phyloP scores from a whole-genome alignment of 202 grass and related monocot species.

The Panicum hallii region DNA sequence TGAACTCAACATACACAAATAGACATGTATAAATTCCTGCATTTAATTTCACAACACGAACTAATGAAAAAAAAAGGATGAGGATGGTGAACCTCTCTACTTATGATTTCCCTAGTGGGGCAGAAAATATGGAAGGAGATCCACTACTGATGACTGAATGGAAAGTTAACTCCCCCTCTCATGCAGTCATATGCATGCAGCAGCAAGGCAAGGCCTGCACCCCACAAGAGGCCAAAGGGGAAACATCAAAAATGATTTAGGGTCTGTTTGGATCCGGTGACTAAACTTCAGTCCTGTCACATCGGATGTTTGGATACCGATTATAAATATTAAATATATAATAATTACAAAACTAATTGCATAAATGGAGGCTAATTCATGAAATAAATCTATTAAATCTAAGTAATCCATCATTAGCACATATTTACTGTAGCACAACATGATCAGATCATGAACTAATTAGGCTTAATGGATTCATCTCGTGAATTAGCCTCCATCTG shows the following conservation, averaged over 20 bases:
- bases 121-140: constrained; percentile 46
- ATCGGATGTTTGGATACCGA: no score
- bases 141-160: constrained; percentile 40
- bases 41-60: not conserved
- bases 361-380: no score
- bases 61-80: not conserved
- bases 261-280: no score
- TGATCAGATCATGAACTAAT: no score
- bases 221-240: constrained; percentile 46
- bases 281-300: no score
- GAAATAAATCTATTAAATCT: no score
- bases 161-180: constrained; percentile 26
- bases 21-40: not conserved
- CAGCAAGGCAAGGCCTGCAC: constrained; percentile 25
- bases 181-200: constrained; percentile 38
- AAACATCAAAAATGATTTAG: constrained; percentile 49
- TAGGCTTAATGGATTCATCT: no score
- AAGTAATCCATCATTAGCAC: no score
- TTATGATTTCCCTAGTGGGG: constrained; percentile 28
- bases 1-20: not conserved
- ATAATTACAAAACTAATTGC: no score
- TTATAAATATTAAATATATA: no score
- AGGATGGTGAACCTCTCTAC: not conserved
- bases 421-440: no score
- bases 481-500: no score